Base-by-base conservation (phyloP, 148 eudicot genomes). In the Nepenthes gracilis region DNA sequence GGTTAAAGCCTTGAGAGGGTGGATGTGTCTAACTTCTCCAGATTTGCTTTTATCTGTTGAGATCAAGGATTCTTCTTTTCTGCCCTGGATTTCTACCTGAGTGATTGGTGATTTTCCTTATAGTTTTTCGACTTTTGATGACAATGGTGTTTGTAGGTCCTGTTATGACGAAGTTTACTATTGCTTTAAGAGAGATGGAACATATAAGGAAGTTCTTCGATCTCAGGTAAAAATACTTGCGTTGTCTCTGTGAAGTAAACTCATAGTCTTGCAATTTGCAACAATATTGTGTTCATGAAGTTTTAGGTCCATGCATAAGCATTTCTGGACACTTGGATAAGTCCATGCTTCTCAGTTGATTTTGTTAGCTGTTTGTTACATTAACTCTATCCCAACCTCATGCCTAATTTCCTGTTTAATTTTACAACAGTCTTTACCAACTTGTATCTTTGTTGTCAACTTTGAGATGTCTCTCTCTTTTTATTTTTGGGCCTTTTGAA, bases 121-220 rank as follows among this genome's bases (percentile, higher is more conserved):
- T 50, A 37, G 14, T 68, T 51, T 51, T 33, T 48, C 33, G 37
- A 35, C 35, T 47, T n/a, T 34, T 60, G 10, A 53, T 12, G 11
- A 54, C 53, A 23, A 36, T 64, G 55, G 12, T 36, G 34, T 75
- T 73, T 52, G 23, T 71, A 93, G 98, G 98, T 47, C 98, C 96
- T 75, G 96, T 93, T 61, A 93, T 93, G 96, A 93, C 98, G 64
- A 88, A 93, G 72, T 88, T 93, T 68, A 93, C 98, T 11, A 93
- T 93, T 63, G 98, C 98, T 33, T 69, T 93, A 77, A 81, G 98
- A 81, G 98, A 93, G 80, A 93, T 93, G 98, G 98, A 64, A 93
- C 96, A 36, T 93, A 93, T 55, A 88, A 93, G 73, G 98, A 93
- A 83, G 96, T 88, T 67, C 98, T 93, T 77, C 82, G 98, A 61